Evolutionary conservation across 2,329 filamentous ascomycete species (phyloP), one percentile per base, ranked within the genome.

Genomic region (Aspergillus sp.): DNA sequence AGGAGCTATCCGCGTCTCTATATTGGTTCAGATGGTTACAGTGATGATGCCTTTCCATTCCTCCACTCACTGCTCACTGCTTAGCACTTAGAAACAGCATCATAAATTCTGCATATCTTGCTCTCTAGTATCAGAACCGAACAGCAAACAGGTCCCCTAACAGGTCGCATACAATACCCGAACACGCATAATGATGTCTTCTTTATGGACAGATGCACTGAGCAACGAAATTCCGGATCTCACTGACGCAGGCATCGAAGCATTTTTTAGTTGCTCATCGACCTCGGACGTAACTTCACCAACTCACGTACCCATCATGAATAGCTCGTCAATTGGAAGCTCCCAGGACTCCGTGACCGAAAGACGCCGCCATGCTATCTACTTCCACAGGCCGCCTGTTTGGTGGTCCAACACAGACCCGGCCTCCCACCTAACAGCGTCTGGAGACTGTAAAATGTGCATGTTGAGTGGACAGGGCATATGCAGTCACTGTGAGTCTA

Each of bases 381-480:
- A 75, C 55, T 68, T 71, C 51, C 64, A 69, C 57, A 67, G 72
- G 20, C 71, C 71, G 32, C 69, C 71, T 1, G 67, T 74, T 12
- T 72, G 68, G 65, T 64, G 56, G 39, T 61, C 65, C 24, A 55
- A 63, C 26, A 59, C 63, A 3, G 54, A 22, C 18, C 59, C 57
- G 32, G 26, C 55, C 52, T 52, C 53, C 52, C 50, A 20, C 59
- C 56, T 39, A 39, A 14, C 42, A n/a, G 50, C 49, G 12, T 22
- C 39, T n/a, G 55, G 26, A 16, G 32, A n/a, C 31, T 54, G 56
- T 18, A 45, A 7, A 10, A 12, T 6, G 18, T 52, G 51, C n/a
- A 22, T 45, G 22, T 12, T 20, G 18, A 24, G 20, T 24, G 20
- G 9, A 7, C 24, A 55, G 36, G 36, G 14, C 14, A 42, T 42